Evolutionary conservation across 2,329 filamentous ascomycete species (phyloP).

Genomic region (Fusarium mundagurra): DNA sequence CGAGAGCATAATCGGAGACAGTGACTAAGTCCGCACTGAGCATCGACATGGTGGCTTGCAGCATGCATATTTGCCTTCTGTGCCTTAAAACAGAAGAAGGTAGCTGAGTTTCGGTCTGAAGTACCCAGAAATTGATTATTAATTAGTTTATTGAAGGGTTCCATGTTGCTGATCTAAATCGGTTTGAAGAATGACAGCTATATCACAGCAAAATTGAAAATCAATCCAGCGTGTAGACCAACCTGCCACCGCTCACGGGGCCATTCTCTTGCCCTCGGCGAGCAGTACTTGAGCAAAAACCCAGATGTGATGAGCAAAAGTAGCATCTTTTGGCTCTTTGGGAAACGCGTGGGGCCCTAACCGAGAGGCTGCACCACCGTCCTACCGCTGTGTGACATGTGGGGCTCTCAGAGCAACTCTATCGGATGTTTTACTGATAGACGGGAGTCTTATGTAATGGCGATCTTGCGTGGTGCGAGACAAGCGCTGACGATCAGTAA

Average conservation of each 20-base stretch:
- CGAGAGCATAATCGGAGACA: background rate
- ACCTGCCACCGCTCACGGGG: background rate
- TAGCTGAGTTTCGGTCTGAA: accelerated
- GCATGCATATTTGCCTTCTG: background rate
- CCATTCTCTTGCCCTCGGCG: background rate
- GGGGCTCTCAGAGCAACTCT: background rate
- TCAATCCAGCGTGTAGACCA: background rate
- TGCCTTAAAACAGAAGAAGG: background rate
- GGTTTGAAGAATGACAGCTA: background rate
- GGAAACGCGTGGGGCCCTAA: background rate
- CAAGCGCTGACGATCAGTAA: background rate
- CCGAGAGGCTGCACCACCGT: background rate
- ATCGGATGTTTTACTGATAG: background rate
- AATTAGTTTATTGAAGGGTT: too few species aligned
- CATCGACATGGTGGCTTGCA: background rate
- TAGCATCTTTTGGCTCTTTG: background rate
- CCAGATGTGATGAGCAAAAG: background rate
- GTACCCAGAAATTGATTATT: background rate
- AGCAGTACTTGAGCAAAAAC: background rate
- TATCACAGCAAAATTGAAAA: background rate
- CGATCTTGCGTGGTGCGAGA: background rate
- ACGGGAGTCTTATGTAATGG: background rate
- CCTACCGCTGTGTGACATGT: background rate
- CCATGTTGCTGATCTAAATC: background rate
- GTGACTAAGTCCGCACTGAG: background rate